phyloP scores from a whole-genome alignment of 192 early-diverging fungal species.

The Obelidium mucronatum region DNA sequence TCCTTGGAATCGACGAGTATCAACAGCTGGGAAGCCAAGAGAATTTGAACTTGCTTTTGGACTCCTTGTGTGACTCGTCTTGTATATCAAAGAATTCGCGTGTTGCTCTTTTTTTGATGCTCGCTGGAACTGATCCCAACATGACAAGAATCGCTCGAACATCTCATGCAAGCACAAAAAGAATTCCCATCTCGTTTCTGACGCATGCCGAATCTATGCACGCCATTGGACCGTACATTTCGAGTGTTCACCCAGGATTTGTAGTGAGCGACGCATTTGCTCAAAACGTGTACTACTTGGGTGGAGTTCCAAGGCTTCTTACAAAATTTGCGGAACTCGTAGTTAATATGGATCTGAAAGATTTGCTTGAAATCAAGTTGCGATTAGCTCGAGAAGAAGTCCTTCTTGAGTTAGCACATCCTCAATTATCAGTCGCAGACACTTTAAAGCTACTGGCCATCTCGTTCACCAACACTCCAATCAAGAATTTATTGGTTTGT shows the following conservation, averaged over 20 bases:
- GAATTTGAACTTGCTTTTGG: constrained; percentile 30
- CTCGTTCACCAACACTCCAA: constrained; percentile 32
- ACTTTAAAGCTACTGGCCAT: constrained; percentile 29
- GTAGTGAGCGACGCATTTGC: constrained; percentile 18
- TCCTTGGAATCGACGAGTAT: constrained; percentile 37
- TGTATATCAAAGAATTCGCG: not conserved
- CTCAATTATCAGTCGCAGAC: constrained; percentile 24
- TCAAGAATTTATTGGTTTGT: constrained; percentile 13
- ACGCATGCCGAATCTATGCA: constrained; percentile 23
- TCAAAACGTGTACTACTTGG: constrained; percentile 33
- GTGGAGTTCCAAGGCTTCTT: constrained; percentile 34
- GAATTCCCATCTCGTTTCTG: constrained; percentile 24
- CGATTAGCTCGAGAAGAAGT: not conserved
- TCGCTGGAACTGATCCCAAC: constrained; percentile 25
- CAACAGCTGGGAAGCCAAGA: constrained; percentile 26
- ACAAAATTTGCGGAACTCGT: constrained; percentile 14
- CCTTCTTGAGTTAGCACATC: not conserved
- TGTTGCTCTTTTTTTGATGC: constrained; percentile 32
- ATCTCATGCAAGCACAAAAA: constrained; percentile 27
- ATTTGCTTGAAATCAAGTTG: not conserved
- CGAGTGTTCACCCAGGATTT: constrained; percentile 15
- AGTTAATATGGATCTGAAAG: not conserved
- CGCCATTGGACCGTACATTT: constrained; percentile 24
- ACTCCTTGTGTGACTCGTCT: constrained; percentile 15
- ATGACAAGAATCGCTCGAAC: constrained; percentile 20